Percentiles rank a stretch among this genome's conserved stretches.
These are phyloP conservation scores for Umbelopsis sp. DNA, from an alignment of 371 early-diverging fungal species.

Conservation along the genomic window DNA sequence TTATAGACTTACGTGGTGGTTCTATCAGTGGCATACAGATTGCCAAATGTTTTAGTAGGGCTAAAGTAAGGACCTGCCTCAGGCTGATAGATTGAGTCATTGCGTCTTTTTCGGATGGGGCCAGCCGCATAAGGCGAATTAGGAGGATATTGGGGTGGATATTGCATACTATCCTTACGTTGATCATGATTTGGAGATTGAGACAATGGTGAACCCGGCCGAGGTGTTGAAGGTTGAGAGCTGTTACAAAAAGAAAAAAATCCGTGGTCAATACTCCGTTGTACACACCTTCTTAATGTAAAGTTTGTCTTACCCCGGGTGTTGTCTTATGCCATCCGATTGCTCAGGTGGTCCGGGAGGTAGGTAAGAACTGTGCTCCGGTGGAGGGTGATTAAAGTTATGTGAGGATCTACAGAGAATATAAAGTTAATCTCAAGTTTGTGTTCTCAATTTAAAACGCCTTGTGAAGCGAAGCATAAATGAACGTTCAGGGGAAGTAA, in stretches of 20 bases:
- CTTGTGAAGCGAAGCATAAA: background rate
- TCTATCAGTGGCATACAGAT: conserved; percentile 49
- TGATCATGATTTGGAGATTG: conserved; percentile 13
- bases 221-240: conserved; percentile 12
- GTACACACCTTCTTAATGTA: background rate
- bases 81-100: conserved; percentile 52
- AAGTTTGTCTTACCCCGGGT: background rate
- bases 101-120: conserved; percentile 45
- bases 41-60: conserved; percentile 41
- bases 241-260: background rate
- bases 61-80: conserved; percentile 52
- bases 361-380: conserved; percentile 3
- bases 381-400: conserved; percentile 7
- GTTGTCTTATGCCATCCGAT: background rate
- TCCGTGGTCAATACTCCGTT: background rate
- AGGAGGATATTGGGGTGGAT: conserved; percentile 17
- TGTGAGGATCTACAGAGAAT: background rate
- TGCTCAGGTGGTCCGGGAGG: background rate
- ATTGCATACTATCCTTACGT: conserved; percentile 15
- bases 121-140: conserved; percentile 39
- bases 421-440: no score
- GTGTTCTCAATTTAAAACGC: background rate
- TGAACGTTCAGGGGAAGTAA: background rate
- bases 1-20: conserved; percentile 35
- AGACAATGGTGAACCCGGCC: conserved; percentile 9